Base-by-base conservation (phyloP, 257 asterid species). In the Coffea eugenioides region DNA sequence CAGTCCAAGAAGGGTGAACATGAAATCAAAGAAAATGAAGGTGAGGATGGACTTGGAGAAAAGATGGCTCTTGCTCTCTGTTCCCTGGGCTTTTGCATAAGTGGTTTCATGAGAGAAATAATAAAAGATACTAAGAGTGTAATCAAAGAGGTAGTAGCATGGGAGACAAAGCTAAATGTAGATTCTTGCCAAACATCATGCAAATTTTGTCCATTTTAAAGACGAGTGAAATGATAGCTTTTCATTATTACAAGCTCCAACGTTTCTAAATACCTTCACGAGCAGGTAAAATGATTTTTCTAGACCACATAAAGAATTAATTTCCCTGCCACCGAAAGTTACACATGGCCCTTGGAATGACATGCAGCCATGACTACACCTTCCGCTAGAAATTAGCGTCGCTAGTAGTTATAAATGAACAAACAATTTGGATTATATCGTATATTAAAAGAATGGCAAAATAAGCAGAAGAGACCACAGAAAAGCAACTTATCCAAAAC, bases 61-160 rank as follows among this genome's bases (percentile, higher is more conserved):
- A 75, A 56, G 64, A 56, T 56, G 64, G n/a, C 5, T 75, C 57
- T 41, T 4, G 79, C 79, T 5, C 5, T 59, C 45, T 54, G 43
- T 23, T 59, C 79, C 21, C 46, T 75, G 14, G 70, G 79, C 45
- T 75, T 59, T 43, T 64, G 79, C 70, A 41, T 75, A 75, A 75
- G 71, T 41, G 39, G 79, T 59, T 75, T 75, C 41, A 59, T 31
- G 31, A 75, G 70, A 23, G 71, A 59, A 59, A 48, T 43, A 57
- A 69, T 43, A 57, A 69, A 39, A 41, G 70, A 31, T 25, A 61
- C n/a, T 4, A 6, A 39, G 25, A 39, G 25, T 39, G 25, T 12
- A 13, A 75, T 61, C 10, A 59, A 75, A 41, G 71, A 75, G 27
- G 34, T 59, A 43, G 43, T 59, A 75, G 59, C 52, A 23, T 75